phyloP scores from a whole-genome alignment of 2,329 filamentous ascomycete species.

The Alternaria gansuensis region DNA sequence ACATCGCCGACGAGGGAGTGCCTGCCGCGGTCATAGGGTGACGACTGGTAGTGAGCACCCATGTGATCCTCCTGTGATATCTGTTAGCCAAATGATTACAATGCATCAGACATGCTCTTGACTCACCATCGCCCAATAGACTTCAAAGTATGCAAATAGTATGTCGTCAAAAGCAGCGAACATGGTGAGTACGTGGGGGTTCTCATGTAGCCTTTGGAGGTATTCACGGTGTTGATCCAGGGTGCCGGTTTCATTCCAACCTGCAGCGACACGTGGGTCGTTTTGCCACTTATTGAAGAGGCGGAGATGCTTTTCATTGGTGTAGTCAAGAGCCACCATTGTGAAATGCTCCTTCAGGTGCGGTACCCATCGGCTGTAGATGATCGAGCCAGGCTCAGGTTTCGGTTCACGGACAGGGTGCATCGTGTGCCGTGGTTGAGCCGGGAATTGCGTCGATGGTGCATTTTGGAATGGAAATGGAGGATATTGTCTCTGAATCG shows the following conservation, averaged over 20 bases:
- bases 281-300: conserved; percentile 86
- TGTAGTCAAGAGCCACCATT: conserved; percentile 76
- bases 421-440: conserved; percentile 65
- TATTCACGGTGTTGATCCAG: conserved; percentile 78
- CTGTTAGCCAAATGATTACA: conserved; percentile 28
- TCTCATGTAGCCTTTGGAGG: conserved; percentile 71
- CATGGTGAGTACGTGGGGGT: conserved; percentile 75
- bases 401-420: conserved; percentile 78
- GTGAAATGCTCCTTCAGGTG: conserved; percentile 79
- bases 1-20: conserved; percentile 68
- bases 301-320: conserved; percentile 69
- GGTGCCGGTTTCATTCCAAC: conserved; percentile 82
- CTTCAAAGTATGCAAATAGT: conserved; percentile 79
- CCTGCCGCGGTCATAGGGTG: conserved; percentile 66
- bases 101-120: not conserved
- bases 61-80: conserved; percentile 64
- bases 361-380: conserved; percentile 82
- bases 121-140: conserved; percentile 76
- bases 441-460: conserved; percentile 59
- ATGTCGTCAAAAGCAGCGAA: conserved; percentile 75
- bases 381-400: conserved; percentile 72
- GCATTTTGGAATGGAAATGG: conserved; percentile 55
- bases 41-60: conserved; percentile 66
- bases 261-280: conserved; percentile 79
- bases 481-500: conserved; percentile 54